A percentile compares a stretch with the other conserved stretches of the same genome.
These are phyloP conservation scores for Mucuna pruriens DNA, from an alignment of 306 rosid genomes.

Conservation along the genomic window DNA sequence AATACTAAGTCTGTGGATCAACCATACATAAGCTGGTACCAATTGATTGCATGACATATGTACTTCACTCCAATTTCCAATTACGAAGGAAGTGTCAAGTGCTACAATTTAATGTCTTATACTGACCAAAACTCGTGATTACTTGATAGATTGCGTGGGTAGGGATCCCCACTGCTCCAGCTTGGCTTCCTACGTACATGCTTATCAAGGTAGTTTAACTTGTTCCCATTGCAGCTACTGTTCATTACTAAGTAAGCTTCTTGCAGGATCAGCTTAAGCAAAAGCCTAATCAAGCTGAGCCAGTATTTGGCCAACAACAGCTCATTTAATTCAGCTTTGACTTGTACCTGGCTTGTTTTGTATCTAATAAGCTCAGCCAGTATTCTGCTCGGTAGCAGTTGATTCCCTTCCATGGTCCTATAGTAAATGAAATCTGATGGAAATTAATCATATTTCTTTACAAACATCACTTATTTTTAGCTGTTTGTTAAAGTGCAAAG, in stretches of 20 bases:
- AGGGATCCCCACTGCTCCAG: slow-evolving; percentile 96
- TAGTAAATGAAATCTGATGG: not conserved
- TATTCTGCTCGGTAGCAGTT: not conserved
- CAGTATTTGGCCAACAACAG: not conserved
- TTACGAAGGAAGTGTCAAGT: not conserved
- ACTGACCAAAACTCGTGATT: slow-evolving; percentile 6
- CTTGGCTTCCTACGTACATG: slow-evolving; percentile 98
- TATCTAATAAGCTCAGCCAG: not conserved
- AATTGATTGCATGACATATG: slow-evolving; percentile 18
- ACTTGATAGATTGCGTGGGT: slow-evolving; percentile 83
- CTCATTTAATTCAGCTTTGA: not conserved
- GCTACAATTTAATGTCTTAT: not conserved
- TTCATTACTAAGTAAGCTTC: not conserved
- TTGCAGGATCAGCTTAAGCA: not conserved
- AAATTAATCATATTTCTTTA: not conserved
- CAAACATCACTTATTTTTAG: not conserved
- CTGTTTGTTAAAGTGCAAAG: slow-evolving; percentile 2
- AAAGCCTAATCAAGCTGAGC: not conserved
- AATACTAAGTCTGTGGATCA: not conserved
- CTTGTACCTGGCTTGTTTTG: not conserved
- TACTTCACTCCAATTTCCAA: slow-evolving; percentile 6
- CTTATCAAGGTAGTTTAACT: slow-evolving; percentile 74
- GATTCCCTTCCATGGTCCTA: not conserved
- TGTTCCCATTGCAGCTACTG: not conserved
- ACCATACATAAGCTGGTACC: too few species aligned